These are phyloP conservation scores for Triangularia setosa DNA, from an alignment of 2,329 filamentous ascomycete genomes.

Conservation along the genomic window DNA sequence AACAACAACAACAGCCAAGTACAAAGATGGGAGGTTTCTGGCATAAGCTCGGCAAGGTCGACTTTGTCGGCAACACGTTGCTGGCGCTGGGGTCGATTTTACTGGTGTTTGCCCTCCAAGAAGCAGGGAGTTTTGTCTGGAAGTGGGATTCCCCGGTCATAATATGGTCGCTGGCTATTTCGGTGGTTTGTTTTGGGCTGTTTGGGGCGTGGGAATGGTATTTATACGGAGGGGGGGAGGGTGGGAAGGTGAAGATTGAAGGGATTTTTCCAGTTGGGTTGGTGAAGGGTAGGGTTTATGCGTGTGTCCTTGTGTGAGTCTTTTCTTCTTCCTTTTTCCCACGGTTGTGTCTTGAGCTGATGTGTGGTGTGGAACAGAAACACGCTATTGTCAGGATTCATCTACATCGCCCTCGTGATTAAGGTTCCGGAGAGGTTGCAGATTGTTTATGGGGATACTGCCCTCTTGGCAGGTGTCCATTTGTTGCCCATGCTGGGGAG, in stretches of 20 bases:
- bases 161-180: slow-evolving; percentile 44
- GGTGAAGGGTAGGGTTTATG: slow-evolving; percentile 40
- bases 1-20: slow-evolving; percentile 24
- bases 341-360: not conserved
- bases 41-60: slow-evolving; percentile 44
- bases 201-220: slow-evolving; percentile 51
- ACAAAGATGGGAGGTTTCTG: slow-evolving; percentile 31
- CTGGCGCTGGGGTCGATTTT: slow-evolving; percentile 51
- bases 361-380: slow-evolving; percentile 37
- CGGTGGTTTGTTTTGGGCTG: slow-evolving; percentile 43
- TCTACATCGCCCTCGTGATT: slow-evolving; percentile 56
- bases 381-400: slow-evolving; percentile 54
- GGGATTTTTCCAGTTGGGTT: slow-evolving; percentile 53
- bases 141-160: slow-evolving; percentile 51
- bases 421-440: slow-evolving; percentile 59
- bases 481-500: slow-evolving; percentile 56
- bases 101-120: slow-evolving; percentile 53
- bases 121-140: slow-evolving; percentile 50
- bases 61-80: slow-evolving; percentile 49
- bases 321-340: not conserved
- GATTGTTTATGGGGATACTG: slow-evolving; percentile 51
- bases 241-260: slow-evolving; percentile 38
- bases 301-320: slow-evolving; percentile 32
- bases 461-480: slow-evolving; percentile 53
- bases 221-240: slow-evolving; percentile 35